phyloP scores from a whole-genome alignment of 768 basidiomycete species.

The Daedalea quercina region DNA sequence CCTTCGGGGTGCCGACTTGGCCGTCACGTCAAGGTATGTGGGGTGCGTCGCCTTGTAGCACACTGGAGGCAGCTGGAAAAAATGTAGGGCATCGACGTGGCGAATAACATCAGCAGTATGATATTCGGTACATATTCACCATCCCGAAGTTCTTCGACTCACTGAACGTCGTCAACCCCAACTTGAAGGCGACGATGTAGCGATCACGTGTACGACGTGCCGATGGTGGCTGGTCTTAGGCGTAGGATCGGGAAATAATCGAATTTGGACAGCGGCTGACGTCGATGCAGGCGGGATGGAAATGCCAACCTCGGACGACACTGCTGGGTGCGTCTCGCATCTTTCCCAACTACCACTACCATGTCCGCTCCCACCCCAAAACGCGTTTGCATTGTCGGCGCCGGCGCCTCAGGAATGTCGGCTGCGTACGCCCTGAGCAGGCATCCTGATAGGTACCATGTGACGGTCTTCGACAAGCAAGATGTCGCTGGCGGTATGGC shows the following conservation, averaged over 20 bases:
- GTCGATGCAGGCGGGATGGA: background rate
- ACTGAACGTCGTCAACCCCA: background rate
- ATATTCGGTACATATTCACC: too few relatives aligned
- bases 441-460: conserved; percentile 24
- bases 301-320: background rate
- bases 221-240: background rate
- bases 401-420: conserved; percentile 26
- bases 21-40: too few relatives aligned
- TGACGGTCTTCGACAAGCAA: conserved; percentile 27
- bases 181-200: background rate
- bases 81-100: too few relatives aligned
- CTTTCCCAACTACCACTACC: background rate
- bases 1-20: too few relatives aligned
- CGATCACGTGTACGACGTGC: background rate
- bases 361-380: conserved; percentile 12
- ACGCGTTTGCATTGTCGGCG: conserved; percentile 22
- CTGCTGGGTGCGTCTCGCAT: background rate
- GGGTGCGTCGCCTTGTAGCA: too few relatives aligned
- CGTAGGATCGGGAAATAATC: background rate
- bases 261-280: background rate
- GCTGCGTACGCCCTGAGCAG: conserved; percentile 28
- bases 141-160: too few relatives aligned
- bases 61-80: too few relatives aligned
- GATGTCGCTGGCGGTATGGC: conserved; percentile 26
- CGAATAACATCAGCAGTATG: too few relatives aligned